These are phyloP conservation scores for Nicotiana obtusifolia DNA, from an alignment of 257 asterid genomes.

Conservation along the genomic window DNA sequence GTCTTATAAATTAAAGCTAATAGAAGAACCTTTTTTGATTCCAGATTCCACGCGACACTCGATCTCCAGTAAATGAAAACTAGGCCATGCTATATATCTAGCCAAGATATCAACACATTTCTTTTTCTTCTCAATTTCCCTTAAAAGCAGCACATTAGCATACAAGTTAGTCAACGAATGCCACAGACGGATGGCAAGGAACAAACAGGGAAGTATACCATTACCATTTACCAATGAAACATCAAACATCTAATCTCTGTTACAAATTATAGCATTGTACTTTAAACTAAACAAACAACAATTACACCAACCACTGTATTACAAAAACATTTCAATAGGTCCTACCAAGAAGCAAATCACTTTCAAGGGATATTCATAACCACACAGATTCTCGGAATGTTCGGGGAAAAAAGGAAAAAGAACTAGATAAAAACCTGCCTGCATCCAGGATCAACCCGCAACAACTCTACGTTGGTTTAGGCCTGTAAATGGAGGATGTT, in stretches of 20 bases:
- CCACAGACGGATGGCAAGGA: too few species aligned
- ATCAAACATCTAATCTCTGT: background rate
- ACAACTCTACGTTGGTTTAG: background rate
- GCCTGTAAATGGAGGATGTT: background rate
- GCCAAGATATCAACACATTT: too few species aligned
- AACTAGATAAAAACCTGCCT: constrained; percentile 3
- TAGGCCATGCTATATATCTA: too few species aligned
- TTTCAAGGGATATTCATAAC: background rate
- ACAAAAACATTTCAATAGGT: background rate
- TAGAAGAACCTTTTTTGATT: too few species aligned
- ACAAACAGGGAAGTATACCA: too few species aligned
- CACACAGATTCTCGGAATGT: background rate
- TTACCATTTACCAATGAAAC: too few species aligned
- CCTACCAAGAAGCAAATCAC: background rate
- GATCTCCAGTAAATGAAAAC: too few species aligned
- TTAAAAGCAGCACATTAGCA: too few species aligned
- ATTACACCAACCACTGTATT: background rate
- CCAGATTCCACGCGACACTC: too few species aligned
- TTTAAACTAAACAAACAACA: background rate
- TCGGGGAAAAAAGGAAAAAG: background rate
- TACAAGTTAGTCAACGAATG: too few species aligned
- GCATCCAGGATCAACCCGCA: constrained; percentile 4
- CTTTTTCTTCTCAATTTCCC: too few species aligned
- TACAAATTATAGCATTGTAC: background rate
- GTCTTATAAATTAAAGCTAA: too few species aligned